Conservation (phyloP, 345 rosid genomes). For the Rhizophora mangle region DNA sequence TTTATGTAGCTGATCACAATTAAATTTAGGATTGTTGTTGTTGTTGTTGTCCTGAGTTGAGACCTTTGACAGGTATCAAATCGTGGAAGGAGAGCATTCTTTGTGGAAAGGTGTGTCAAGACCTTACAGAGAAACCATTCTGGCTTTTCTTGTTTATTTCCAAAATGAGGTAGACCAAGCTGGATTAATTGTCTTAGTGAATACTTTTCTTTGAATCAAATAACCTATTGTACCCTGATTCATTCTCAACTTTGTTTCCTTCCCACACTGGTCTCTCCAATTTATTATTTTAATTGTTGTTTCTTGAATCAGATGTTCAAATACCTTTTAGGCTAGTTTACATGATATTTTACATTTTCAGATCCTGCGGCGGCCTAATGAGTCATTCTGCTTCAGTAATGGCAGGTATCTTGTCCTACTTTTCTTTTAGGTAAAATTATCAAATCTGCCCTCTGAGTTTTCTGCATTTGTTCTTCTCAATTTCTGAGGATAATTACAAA, state of each 20-base stretch:
- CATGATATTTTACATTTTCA: constrained; percentile 26
- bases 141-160: constrained; percentile 81
- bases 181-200: not conserved
- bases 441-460: not conserved
- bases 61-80: constrained; percentile 71
- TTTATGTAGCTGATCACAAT: too few species aligned
- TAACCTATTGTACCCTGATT: too few species aligned
- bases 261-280: too few species aligned
- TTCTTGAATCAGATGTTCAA: not conserved
- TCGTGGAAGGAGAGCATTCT: constrained; percentile 71
- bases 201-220: too few species aligned
- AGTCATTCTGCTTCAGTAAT: constrained; percentile 85
- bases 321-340: not conserved
- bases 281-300: not conserved
- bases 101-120: constrained; percentile 84
- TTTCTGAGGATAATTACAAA: too few species aligned
- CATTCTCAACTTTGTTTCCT: too few species aligned
- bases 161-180: constrained; percentile 68
- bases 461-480: too few species aligned
- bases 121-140: constrained; percentile 91
- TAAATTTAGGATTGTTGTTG: too few species aligned
- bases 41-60: constrained; percentile 25
- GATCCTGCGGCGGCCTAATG: constrained; percentile 77
- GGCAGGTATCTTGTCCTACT: constrained; percentile 62
- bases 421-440: not conserved